phyloP scores from a whole-genome alignment of 495 filamentous ascomycete species.

The Talaromyces stipitatus region DNA sequence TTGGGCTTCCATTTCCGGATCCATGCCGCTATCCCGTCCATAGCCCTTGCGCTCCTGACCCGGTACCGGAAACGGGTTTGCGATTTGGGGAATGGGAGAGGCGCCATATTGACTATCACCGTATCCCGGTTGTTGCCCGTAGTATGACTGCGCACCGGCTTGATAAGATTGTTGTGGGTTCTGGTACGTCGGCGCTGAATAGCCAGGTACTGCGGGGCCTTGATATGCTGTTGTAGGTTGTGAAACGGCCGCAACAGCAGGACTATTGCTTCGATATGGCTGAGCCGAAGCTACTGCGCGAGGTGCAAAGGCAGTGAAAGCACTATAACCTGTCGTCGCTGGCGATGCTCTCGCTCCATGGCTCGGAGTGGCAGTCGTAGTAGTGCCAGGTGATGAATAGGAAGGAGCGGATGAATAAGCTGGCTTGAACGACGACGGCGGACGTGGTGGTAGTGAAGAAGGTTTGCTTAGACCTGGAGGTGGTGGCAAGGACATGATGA shows the following conservation, averaged over 20 bases:
- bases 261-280: slow-evolving; percentile 32
- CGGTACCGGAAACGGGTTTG: slow-evolving; percentile 77
- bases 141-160: slow-evolving; percentile 34
- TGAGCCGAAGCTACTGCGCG: slow-evolving; percentile 52
- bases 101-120: slow-evolving; percentile 46
- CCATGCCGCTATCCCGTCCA: slow-evolving; percentile 44
- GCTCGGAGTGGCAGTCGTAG: slow-evolving; percentile 16
- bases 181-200: slow-evolving; percentile 27
- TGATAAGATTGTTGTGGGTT: slow-evolving; percentile 34
- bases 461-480: slow-evolving; percentile 78
- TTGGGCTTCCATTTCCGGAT: slow-evolving; percentile 85
- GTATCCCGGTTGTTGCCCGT: slow-evolving; percentile 44
- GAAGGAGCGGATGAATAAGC: slow-evolving; percentile 42
- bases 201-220: slow-evolving; percentile 21
- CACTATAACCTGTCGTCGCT: slow-evolving; percentile 23
- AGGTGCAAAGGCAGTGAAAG: slow-evolving; percentile 54
- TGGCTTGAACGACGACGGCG: slow-evolving; percentile 53
- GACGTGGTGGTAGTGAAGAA: slow-evolving; percentile 75
- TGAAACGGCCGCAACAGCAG: slow-evolving; percentile 36
- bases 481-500: slow-evolving; percentile 93
- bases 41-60: slow-evolving; percentile 38
- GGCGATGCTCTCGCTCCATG: slow-evolving; percentile 21
- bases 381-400: slow-evolving; percentile 27
- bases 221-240: slow-evolving; percentile 32
- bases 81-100: slow-evolving; percentile 61